These are phyloP conservation scores for Copromyces sp. DNA, from an alignment of 495 filamentous ascomycete species.

Conservation along the genomic window DNA sequence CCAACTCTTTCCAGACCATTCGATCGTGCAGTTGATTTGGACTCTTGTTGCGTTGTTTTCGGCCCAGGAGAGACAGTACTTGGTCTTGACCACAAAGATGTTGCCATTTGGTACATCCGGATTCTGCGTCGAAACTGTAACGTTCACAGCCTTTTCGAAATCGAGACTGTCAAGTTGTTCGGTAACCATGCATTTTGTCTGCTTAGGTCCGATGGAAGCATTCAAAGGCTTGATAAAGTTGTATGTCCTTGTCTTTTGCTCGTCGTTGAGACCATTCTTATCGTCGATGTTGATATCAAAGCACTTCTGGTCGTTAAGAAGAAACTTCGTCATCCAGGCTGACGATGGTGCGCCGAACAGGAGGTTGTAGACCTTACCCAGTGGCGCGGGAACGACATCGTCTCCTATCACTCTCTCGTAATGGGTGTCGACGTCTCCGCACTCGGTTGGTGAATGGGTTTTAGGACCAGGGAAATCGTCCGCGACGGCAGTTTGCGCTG, in stretches of 20 bases:
- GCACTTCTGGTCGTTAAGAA: slow-evolving; percentile 79
- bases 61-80: slow-evolving; percentile 89
- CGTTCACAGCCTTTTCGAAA: slow-evolving; percentile 73
- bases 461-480: slow-evolving; percentile 80
- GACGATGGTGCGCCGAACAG: slow-evolving; percentile 74
- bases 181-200: slow-evolving; percentile 89
- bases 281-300: slow-evolving; percentile 78
- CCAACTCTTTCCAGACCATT: slow-evolving; percentile 98
- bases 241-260: slow-evolving; percentile 63
- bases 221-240: slow-evolving; percentile 88
- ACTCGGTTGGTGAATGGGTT: slow-evolving; percentile 75
- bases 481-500: slow-evolving; percentile 37
- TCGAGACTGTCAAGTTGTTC: slow-evolving; percentile 75
- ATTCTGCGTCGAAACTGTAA: slow-evolving; percentile 73
- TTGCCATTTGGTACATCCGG: slow-evolving; percentile 94
- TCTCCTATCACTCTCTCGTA: slow-evolving; percentile 81
- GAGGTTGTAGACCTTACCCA: slow-evolving; percentile 84
- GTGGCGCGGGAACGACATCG: slow-evolving; percentile 73
- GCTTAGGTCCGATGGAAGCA: slow-evolving; percentile 77
- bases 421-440: slow-evolving; percentile 62
- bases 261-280: slow-evolving; percentile 61
- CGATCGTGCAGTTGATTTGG: slow-evolving; percentile 76
- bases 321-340: slow-evolving; percentile 72
- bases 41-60: slow-evolving; percentile 74
- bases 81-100: slow-evolving; percentile 83